Percentiles rank a stretch among this genome's conserved stretches.
These are phyloP conservation scores for Gloeophyllum trabeum DNA, from an alignment of 768 basidiomycete genomes.

Conservation along the genomic window DNA sequence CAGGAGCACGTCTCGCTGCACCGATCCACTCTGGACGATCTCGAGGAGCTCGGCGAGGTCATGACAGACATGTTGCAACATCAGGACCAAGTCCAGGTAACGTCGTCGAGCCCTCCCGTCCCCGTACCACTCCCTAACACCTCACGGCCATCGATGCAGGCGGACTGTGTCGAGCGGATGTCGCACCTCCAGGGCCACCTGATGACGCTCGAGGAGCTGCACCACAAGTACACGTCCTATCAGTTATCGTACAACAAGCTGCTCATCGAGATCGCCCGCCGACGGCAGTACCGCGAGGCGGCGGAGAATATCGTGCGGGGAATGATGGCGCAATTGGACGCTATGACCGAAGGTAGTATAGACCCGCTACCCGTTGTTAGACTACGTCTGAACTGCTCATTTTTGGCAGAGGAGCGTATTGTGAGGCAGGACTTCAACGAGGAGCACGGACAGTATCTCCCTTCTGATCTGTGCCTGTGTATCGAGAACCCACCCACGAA, in stretches of 20 bases:
- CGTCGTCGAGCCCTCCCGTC: not conserved
- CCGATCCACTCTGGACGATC: slow-evolving; percentile 39
- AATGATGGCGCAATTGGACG: slow-evolving; percentile 53
- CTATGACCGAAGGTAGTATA: slow-evolving; percentile 50
- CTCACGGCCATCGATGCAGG: slow-evolving; percentile 19
- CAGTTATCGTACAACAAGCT: slow-evolving; percentile 66
- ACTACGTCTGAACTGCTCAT: not conserved
- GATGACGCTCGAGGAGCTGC: slow-evolving; percentile 48
- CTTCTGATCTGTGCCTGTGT: slow-evolving; percentile 70
- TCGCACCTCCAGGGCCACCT: slow-evolving; percentile 49
- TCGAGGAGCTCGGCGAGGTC: slow-evolving; percentile 71
- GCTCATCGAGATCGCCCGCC: slow-evolving; percentile 59
- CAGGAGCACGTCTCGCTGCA: slow-evolving; percentile 41
- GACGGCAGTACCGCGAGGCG: slow-evolving; percentile 54
- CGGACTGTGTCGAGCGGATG: slow-evolving; percentile 41
- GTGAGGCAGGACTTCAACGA: slow-evolving; percentile 58
- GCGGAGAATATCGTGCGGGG: slow-evolving; percentile 53
- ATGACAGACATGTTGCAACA: slow-evolving; percentile 68
- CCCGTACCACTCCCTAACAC: not conserved
- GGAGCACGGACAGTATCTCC: slow-evolving; percentile 63
- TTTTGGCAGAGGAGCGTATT: slow-evolving; percentile 66
- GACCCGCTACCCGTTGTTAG: not conserved
- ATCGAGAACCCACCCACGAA: slow-evolving; percentile 65
- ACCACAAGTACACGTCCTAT: slow-evolving; percentile 57
- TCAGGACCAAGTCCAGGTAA: slow-evolving; percentile 61